Evolutionary conservation across 768 basidiomycete genomes (phyloP).

Genomic region (Cystofilobasidium capitatum): DNA sequence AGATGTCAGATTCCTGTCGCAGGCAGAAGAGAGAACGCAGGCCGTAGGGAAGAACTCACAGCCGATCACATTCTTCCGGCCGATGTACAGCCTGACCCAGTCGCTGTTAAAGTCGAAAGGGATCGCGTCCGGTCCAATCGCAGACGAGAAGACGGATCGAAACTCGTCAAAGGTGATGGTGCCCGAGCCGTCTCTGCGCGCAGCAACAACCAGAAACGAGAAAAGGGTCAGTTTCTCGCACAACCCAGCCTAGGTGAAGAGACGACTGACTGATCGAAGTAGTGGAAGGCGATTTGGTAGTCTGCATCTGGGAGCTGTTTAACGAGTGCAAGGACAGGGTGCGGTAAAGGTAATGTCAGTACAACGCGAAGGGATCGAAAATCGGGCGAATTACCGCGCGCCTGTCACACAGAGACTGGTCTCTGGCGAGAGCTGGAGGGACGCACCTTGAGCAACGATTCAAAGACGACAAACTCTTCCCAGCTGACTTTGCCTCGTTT

Average conservation of each 20-base stretch:
- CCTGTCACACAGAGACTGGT: background rate
- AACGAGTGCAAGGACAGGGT: background rate
- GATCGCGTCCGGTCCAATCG: conserved; percentile 63
- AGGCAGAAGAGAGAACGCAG: background rate
- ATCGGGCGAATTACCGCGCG: background rate
- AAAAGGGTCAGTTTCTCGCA: background rate
- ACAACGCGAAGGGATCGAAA: background rate
- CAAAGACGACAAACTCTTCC: conserved; percentile 94
- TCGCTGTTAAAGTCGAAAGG: conserved; percentile 87
- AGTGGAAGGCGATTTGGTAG: conserved; percentile 92
- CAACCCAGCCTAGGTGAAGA: background rate
- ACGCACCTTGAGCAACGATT: conserved; percentile 47
- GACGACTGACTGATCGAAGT: conserved; percentile 70
- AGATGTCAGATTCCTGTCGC: background rate
- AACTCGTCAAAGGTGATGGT: conserved; percentile 89
- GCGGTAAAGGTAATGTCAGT: background rate
- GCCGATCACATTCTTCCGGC: conserved; percentile 84
- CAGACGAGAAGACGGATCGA: conserved; percentile 78
- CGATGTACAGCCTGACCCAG: conserved; percentile 93
- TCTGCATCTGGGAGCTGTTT: conserved; percentile 73
- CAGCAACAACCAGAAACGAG: conserved; percentile 27
- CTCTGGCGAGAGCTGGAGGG: background rate
- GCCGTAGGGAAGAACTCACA: conserved; percentile 48
- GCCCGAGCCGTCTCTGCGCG: conserved; percentile 72
- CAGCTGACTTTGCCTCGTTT: conserved; percentile 45